Base-by-base conservation (phyloP, 805 yeast species). In the Candida arabinofermentans region DNA sequence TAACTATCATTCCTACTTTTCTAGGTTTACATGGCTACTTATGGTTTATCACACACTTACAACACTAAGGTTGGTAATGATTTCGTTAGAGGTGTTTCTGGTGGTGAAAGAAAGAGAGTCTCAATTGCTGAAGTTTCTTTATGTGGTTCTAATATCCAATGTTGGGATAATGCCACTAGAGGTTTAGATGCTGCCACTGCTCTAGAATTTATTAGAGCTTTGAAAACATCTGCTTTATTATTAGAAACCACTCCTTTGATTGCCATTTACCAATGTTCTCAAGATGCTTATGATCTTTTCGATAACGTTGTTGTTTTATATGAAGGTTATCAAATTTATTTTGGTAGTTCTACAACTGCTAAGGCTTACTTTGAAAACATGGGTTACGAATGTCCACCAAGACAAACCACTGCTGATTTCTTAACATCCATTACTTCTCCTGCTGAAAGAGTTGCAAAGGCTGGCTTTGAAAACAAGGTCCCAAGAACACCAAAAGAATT, bases 101-200 rank as follows among this genome's bases (percentile, higher is more conserved):
- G 83, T 59, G 83, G 84, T 69, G 83, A 79, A 60, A 68, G 83
- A 55, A 79, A 77, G 61, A 70, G 84, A 65, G 81, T 79, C 17
- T 75, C 81, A 14, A 77, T 79, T 59, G 81, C 81, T 19, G 84
- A 79, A 54, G 81, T 59, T 23, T 58, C 66, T 7, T 50, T 62
- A 23, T 59, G 64, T 55, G 66, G 65, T 37, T 54, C 62, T 26
- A 61, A 58, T 37, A 39, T 77, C 31, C 79, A 76, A 54, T 74
- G 79, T 61, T 77, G 82, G 81, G 82, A 81, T 69, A 81, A 81
- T 56, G 75, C 84, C 13, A 81, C 86, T 18, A 75, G 86, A 68
- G 86, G 86, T 58, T 72, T 81, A 51, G 86, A 81, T 64, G 68
- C 86, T 8, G 84, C 86, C 22, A 79, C 85, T 36, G 86, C 86